Evolutionary conservation across 306 rosid species (phyloP).

Genomic region (Inga oerstediana): DNA sequence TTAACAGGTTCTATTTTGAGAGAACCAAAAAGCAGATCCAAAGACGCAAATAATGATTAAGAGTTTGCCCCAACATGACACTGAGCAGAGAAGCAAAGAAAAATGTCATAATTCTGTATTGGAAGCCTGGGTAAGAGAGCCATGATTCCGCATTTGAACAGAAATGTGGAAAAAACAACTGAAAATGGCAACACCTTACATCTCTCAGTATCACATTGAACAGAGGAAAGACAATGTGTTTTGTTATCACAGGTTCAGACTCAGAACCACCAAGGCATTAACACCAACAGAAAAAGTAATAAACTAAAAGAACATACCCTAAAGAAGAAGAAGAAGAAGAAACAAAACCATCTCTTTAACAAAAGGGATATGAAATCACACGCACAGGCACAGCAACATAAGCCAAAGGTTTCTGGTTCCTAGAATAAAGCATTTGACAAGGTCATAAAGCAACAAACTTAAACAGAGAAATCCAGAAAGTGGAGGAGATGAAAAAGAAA

Average conservation of each 20-base stretch:
- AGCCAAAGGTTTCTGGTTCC: not conserved
- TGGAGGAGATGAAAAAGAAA: not conserved
- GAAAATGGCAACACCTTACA: not conserved
- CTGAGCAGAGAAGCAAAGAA: not conserved
- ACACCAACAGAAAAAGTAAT: not conserved
- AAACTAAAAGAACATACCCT: not conserved
- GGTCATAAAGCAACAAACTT: not conserved
- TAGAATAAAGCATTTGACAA: not conserved
- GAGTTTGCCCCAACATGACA: not conserved
- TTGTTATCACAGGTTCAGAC: slow-evolving; percentile 16
- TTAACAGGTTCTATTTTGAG: not conserved
- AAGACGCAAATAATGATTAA: not conserved
- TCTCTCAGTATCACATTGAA: slow-evolving; percentile 19
- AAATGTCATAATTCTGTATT: not conserved
- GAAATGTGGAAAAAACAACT: not conserved
- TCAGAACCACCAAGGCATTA: slow-evolving; percentile 17
- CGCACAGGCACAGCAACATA: not conserved
- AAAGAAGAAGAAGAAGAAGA: not conserved
- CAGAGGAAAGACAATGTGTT: not conserved
- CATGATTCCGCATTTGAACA: not conserved
- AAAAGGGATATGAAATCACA: not conserved
- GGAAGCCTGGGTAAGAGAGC: not conserved
- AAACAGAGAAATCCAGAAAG: not conserved
- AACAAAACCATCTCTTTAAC: slow-evolving; percentile 32
- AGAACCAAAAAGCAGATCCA: not conserved